A percentile compares a stretch with the other conserved stretches of the same genome.
Conservation (phyloP, 139 green algal species). For the Penium margaritaceum region DNA sequence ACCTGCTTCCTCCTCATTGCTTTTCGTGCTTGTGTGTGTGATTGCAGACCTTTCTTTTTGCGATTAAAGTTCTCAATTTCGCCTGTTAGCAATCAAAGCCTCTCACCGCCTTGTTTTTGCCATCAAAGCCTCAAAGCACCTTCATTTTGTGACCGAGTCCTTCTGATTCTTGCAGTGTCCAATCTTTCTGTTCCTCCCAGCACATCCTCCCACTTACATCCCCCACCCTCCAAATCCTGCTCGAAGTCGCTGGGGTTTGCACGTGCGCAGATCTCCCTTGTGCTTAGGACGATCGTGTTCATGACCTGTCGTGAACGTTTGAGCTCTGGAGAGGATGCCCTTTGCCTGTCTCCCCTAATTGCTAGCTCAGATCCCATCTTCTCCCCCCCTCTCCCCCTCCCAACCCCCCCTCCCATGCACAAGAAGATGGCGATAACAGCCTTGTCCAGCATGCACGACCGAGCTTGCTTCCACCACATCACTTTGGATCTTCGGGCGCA, state of each 20-base stretch:
- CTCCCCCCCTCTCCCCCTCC: neutral
- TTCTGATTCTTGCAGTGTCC: neutral
- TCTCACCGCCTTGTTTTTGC: too few relatives aligned
- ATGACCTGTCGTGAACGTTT: neutral
- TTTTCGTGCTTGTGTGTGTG: neutral
- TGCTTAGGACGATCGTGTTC: neutral
- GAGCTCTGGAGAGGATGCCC: neutral
- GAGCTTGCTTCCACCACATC: neutral
- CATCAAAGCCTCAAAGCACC: too few relatives aligned
- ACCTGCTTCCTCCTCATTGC: neutral
- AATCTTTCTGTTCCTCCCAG: neutral
- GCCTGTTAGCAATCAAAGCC: neutral
- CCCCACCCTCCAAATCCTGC: neutral
- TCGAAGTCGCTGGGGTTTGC: neutral
- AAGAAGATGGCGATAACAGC: too few relatives aligned
- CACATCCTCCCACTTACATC: neutral
- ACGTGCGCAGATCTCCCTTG: neutral
- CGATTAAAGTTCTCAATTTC: too few relatives aligned
- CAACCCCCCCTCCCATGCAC: too few relatives aligned
- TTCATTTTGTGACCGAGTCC: too few relatives aligned
- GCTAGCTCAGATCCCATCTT: neutral
- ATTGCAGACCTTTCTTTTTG: too few relatives aligned
- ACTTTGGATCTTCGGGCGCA: too few relatives aligned
- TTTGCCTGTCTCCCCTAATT: too few relatives aligned
- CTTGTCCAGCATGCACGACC: too few relatives aligned